A percentile compares a stretch with the other conserved stretches of the same genome.
Conservation (phyloP, 2,329 filamentous ascomycete genomes). For the Lithohypha guttulata region DNA sequence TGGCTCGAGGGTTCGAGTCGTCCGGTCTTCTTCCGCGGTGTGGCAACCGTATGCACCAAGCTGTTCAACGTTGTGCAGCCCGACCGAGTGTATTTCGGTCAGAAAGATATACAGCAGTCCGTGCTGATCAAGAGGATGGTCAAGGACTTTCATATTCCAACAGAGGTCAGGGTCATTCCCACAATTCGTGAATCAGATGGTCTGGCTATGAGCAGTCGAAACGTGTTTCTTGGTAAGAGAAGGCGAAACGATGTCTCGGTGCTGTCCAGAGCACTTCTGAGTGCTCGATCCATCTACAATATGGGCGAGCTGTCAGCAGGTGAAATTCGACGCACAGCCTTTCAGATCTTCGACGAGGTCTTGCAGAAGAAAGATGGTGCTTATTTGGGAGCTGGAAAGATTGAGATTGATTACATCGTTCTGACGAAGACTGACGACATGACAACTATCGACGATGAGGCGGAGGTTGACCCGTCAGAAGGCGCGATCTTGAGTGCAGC, state of each 20-base stretch:
- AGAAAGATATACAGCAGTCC: constrained; percentile 96
- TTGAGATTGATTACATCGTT: constrained; percentile 86
- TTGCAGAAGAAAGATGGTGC: constrained; percentile 24
- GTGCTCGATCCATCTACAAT: constrained; percentile 58
- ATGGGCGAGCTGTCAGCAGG: constrained; percentile 45
- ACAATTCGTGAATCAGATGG: constrained; percentile 73
- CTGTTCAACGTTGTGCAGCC: constrained; percentile 73
- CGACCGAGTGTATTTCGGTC: constrained; percentile 80
- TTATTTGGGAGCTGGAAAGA: constrained; percentile 31
- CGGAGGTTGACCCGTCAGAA: constrained; percentile 53
- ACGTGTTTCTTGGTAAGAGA: constrained; percentile 77
- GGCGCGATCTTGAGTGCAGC: constrained; percentile 85
- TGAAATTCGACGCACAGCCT: constrained; percentile 63
- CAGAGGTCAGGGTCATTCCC: constrained; percentile 59
- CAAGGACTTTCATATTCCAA: constrained; percentile 72
- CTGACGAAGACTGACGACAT: constrained; percentile 80
- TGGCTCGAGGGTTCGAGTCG: constrained; percentile 74
- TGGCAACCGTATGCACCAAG: constrained; percentile 94
- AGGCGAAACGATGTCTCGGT: constrained; percentile 63
- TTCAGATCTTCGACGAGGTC: constrained; percentile 42
- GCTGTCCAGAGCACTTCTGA: constrained; percentile 56
- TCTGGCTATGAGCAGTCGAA: constrained; percentile 81
- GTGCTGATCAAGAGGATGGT: constrained; percentile 81
- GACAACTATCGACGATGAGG: constrained; percentile 68
- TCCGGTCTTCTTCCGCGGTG: constrained; percentile 91